Conservation (phyloP, 257 asterid genomes). For the Fraxinus quadrangulata region DNA sequence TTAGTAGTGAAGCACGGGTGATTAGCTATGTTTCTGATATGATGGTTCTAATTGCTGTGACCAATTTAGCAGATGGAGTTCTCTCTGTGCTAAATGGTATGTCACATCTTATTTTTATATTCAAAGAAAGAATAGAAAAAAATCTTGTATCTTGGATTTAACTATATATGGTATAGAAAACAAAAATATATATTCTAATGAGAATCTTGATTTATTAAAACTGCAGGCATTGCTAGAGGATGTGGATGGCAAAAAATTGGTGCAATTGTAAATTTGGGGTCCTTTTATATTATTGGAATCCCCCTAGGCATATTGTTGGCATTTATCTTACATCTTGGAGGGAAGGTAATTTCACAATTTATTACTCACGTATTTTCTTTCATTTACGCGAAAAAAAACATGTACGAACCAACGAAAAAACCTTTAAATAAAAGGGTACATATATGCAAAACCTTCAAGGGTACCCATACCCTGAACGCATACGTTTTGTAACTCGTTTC, state of each 20-base stretch:
- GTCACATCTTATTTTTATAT: not conserved
- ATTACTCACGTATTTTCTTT: no score
- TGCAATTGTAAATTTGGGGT: conserved; percentile 59
- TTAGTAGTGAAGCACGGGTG: conserved; percentile 48
- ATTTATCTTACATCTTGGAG: conserved; percentile 60
- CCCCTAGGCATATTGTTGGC: conserved; percentile 57
- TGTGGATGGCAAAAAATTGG: conserved; percentile 85
- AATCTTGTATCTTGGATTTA: not conserved
- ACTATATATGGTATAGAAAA: not conserved
- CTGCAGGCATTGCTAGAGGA: conserved; percentile 59
- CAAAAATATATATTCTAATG: not conserved
- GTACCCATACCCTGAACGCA: no score
- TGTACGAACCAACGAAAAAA: no score
- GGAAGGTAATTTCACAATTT: conserved; percentile 45
- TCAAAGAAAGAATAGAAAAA: not conserved
- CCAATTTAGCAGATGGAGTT: conserved; percentile 55
- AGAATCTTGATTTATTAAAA: not conserved
- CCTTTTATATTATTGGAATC: conserved; percentile 64
- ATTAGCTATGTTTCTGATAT: conserved; percentile 54
- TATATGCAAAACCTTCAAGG: no score
- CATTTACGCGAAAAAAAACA: no score
- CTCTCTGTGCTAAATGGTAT: conserved; percentile 53
- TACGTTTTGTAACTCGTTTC: not conserved
- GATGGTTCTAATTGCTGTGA: conserved; percentile 52
- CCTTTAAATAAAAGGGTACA: no score